Base-by-base conservation (phyloP, 2,329 filamentous ascomycete genomes). In the Aspergillus persii region DNA sequence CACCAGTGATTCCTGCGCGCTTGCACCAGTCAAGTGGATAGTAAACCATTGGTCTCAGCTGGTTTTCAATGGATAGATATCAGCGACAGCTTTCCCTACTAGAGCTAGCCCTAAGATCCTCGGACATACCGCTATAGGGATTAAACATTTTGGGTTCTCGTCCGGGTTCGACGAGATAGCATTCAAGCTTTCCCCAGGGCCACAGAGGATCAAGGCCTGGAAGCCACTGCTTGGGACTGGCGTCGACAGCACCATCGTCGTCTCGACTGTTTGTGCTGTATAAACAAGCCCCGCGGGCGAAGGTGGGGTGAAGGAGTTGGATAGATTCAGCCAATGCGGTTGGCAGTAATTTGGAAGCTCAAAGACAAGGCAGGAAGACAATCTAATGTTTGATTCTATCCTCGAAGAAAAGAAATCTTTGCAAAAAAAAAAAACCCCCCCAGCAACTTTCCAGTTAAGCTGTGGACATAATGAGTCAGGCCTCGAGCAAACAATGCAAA, bases 111-210 rank as follows among this genome's bases (percentile, higher is more conserved):
- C 36, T 41, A 41, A 41, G 36, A 8, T n/a, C 7, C 36, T 12
- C 36, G 36, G 15, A 41, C 36, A 18, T 41, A 41, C 36, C n/a
- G 58, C 58, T 8, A 60, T 54, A 4, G 78, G 76, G 15, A 81
- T 69, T 27, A 81, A 68, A 30, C 77, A 78, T 66, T 80, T 80
- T 30, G 78, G 78, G 75, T 56, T 50, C 36, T 81, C 77, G 56
- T 77, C 75, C 1, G 79, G 78, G n/a, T 77, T 77, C 4, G 77
- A 76, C 11, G 79, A 80, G 61, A 81, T 80, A 1, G 79, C 80
- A 60, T 76, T 80, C 26, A 81, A 67, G 5, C 76, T 78, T 23
- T 79, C 75, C 31, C 79, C 79, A 48, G 79, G 79, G 47, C 77
- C 77, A 65, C 79, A 77, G 36, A 80, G 69, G 46, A 81, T 77